Base-by-base conservation (phyloP, 768 basidiomycete genomes). In the Hysterangium stoloniferum region DNA sequence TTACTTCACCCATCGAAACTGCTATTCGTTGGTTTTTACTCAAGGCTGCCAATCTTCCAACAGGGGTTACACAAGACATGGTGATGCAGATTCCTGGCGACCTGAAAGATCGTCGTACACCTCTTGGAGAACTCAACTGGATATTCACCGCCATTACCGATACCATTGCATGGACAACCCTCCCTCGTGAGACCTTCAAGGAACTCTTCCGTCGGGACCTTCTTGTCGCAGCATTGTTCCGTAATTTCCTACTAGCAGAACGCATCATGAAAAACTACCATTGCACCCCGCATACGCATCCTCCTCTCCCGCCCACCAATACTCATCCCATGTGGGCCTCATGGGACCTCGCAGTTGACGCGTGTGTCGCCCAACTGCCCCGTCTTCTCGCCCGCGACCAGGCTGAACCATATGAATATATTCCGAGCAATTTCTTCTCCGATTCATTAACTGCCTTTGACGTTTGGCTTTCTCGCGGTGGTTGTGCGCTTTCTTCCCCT, bases 91-190 rank as follows among this genome's bases (percentile, higher is more conserved):
- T 99, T 11, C 96, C 96, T 0, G 96, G 96, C 7, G 94, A 97
- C 62, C 77, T 98, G 53, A 96, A 95, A 67, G 96, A 99, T 61
- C 79, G 96, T 17, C 79, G 94, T 22, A 98, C 96, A 0, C 94
- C 96, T 1, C 72, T 99, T 0, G 96, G 96, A 45, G 96, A 99
- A 68, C 78, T 99, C n/a, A 96, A 95, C 63, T 99, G 96, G 96
- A 98, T 98, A 56, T 98, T 98, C 68, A 98, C 93, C 1, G 92
- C 95, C 29, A 89, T 99, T 50, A 98, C 96, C 13, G 96, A 99
- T 67, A 98, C 96, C 7, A 98, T 99, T 55, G 96, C 96, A 6
- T 99, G 96, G 96, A 94, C 94, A 12, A 89, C 91, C 2, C 95
- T 99, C 64, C 86, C 93, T 33, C 79, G 85, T 40, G 93, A 96